Conservation (phyloP, 1,284 basidiomycete genomes). For the Moniliella sp. region DNA sequence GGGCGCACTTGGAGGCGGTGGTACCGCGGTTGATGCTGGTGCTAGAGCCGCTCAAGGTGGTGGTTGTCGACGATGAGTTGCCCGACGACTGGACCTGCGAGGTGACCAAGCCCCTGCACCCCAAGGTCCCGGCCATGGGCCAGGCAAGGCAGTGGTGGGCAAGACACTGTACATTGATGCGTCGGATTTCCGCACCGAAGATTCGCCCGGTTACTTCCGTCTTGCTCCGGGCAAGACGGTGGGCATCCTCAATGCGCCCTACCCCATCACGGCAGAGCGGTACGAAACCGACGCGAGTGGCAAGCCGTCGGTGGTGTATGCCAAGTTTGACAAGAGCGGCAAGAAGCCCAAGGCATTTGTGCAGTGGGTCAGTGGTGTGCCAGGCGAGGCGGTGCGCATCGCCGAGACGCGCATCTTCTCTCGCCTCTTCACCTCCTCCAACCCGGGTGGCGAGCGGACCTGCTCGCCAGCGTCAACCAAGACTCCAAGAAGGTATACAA, state of each 20-base stretch:
- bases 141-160: conserved; percentile 66
- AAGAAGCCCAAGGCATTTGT: conserved; percentile 81
- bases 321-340: conserved; percentile 45
- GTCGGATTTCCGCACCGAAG: conserved; percentile 76
- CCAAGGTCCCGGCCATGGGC: conserved; percentile 74
- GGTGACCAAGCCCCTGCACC: conserved; percentile 78
- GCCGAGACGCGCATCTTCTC: conserved; percentile 82
- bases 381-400: conserved; percentile 63
- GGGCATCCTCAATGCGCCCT: conserved; percentile 81
- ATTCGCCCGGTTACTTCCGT: conserved; percentile 88
- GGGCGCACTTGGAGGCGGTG: conserved; percentile 68
- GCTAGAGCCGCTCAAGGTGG: conserved; percentile 68
- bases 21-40: conserved; percentile 84
- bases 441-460: conserved; percentile 56
- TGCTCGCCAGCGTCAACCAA: conserved; percentile 55
- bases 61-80: conserved; percentile 49
- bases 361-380: conserved; percentile 98
- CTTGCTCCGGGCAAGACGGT: conserved; percentile 91
- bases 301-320: conserved; percentile 55
- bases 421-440: conserved; percentile 77
- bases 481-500: conserved; percentile 56
- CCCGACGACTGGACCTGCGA: conserved; percentile 61
- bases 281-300: conserved; percentile 45
- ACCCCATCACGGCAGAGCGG: conserved; percentile 77
- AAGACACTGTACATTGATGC: conserved; percentile 74